Evolutionary conservation across 192 early-diverging fungal genomes (phyloP), one percentile per base, ranked within the genome.

Genomic region (Umbelopsis sp.): DNA sequence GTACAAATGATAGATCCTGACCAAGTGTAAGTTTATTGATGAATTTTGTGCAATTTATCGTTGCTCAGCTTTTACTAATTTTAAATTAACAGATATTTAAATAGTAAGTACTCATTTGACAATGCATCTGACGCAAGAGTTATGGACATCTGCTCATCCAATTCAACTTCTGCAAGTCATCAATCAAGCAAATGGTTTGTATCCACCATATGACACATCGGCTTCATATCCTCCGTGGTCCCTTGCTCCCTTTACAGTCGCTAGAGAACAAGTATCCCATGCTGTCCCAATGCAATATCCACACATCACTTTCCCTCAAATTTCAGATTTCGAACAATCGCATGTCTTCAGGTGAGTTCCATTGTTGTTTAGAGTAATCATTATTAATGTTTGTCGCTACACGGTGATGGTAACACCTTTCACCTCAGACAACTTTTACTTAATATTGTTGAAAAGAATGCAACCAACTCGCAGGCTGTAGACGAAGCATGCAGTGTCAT

Each of bases 201-300:
- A 41, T 45, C 68, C 68, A 50, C 68, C 68, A 20, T 70, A 70
- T 70, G 68, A 70, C 47, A 52, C 68, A 9, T 70, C 68, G 26
- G 47, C 52, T 9, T 17, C 17, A 47, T 53, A 53, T 51, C 68
- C 41, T 29, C 68, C 68, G 9, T 70, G 68, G 47, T 50, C 66
- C 2, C 43, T 50, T 17, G 20, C 47, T 22, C 66, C n/a, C 20
- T 49, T 70, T 50, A 70, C 34, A 51, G 68, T 49, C 2, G 45
- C 68, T 50, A 34, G 68, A 53, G 47, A 32, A 53, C 22, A 50
- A 29, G 47, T 70, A 4, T 53, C 47, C 8, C 68, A 70, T 52
- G 68, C 68, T 70, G 68, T 70, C 9, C 68, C 68, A 24, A 70
- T 70, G 47, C 68, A 70, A 38, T 70, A 70, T 31, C 68, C 68